Conservation (phyloP, 2,329 filamentous ascomycete species). For the Davidsoniella virescens region DNA sequence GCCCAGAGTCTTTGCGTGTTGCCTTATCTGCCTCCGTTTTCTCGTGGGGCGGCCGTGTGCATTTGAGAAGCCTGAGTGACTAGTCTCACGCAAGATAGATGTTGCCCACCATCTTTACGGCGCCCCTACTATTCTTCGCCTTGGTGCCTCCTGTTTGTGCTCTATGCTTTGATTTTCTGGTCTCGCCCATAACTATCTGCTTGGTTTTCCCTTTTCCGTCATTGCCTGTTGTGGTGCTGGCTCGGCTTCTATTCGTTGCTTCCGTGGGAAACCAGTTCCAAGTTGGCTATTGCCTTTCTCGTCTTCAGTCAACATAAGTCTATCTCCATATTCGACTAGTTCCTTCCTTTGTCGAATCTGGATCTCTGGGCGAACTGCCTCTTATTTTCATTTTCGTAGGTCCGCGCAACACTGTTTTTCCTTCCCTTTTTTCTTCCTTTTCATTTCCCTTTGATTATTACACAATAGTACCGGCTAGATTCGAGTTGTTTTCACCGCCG, state of each 20-base stretch:
- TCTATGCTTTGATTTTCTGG: too few species aligned
- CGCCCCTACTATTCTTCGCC: too few species aligned
- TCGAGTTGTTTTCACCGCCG: background rate
- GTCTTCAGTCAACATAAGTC: conserved; percentile 3
- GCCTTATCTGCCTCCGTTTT: too few species aligned
- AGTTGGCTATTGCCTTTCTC: conserved; percentile 1
- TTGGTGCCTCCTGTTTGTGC: too few species aligned
- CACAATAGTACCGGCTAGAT: background rate
- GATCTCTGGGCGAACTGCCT: background rate
- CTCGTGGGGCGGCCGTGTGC: too few species aligned
- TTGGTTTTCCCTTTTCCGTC: too few species aligned
- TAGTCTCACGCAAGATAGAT: too few species aligned
- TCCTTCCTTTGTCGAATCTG: conserved; percentile 3
- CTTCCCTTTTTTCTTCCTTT: background rate
- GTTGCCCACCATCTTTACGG: too few species aligned
- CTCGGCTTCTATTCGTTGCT: background rate
- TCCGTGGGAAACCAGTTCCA: background rate
- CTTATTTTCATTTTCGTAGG: background rate
- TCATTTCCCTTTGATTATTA: background rate
- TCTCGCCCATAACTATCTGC: too few species aligned
- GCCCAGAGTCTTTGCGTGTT: too few species aligned
- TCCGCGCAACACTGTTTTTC: background rate
- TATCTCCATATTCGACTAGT: background rate
- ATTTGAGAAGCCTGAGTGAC: too few species aligned
- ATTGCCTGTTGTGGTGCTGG: too few species aligned